Conservation (phyloP, 805 yeast genomes). For the Kluyveromyces lactis region DNA sequence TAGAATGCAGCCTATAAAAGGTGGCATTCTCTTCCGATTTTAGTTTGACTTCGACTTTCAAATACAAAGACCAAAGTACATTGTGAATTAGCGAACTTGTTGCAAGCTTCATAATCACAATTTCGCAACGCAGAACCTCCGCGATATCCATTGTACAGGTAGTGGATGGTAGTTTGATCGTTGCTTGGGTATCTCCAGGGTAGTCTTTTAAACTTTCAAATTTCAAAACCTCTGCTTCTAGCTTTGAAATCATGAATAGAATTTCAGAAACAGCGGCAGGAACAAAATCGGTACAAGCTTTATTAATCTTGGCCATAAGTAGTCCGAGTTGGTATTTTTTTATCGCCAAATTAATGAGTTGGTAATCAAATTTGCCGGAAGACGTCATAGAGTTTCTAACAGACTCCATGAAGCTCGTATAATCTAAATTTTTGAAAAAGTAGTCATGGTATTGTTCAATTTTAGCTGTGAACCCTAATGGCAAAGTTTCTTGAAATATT, state of each 20-base stretch:
- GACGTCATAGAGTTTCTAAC: neutral
- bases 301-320: constrained; percentile 1
- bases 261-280: constrained; percentile 1
- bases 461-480: neutral
- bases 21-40: neutral
- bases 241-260: neutral
- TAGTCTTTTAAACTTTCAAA: neutral
- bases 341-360: neutral
- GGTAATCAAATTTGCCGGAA: constrained; percentile 3
- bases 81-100: neutral
- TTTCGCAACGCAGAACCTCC: neutral
- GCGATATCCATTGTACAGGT: neutral
- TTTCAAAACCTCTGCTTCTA: constrained; percentile 1
- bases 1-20: neutral
- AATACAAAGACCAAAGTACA: constrained; percentile 1
- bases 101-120: neutral
- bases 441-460: neutral
- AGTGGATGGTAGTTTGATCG: neutral
- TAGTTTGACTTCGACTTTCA: constrained; percentile 1
- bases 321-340: constrained; percentile 5
- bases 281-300: neutral
- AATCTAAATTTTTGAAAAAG: neutral
- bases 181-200: no score
- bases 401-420: neutral
- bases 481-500: neutral